Base-by-base conservation (phyloP, 331 rosid genomes). In the Saraca asoca region DNA sequence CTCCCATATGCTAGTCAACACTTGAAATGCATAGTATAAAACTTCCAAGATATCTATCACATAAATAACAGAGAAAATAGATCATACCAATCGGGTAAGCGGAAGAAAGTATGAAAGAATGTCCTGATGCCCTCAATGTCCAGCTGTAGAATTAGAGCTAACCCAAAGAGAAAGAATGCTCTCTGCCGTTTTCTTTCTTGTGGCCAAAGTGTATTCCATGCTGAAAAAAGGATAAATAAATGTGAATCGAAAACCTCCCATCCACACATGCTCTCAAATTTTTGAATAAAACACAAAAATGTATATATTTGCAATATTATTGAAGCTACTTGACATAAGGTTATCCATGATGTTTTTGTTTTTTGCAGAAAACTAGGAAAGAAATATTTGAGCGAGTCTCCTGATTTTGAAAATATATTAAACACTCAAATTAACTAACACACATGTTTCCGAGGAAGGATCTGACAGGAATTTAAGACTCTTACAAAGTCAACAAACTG, bases 181-280 rank as follows among this genome's bases (percentile, higher is more conserved):
- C 97, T 81, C 72, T 90, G 97, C 46, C 98, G 96, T 66, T 88
- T 93, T 84, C 95, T 88, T 81, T 93, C 98, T 80, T 78, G 97
- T 10, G 95, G 96, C 98, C 98, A 90, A 51, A 93, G 98, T 29
- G 97, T 69, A 56, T 86, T 76, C 98, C 98, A 93, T 50, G 98
- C 98, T 93, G 82, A 66, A 79, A 74, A 13, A 62, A 70, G 64
- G n/a, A 46, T n/a, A 58, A 71, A 41, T 35, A 53, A 44, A 58
- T 35, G 4, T 51, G 44, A 29, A 54, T 44, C 3, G 4, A 62
- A 67, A 62, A 16, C 42, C 12, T 16, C 15, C 19, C 60, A 35
- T 68, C 34, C 12, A 37, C 18, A 7, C 29, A 35, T 13, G 58
- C 66, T 66, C 72, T 49, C 48, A 41, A 48, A 15, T 41, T 38